Base-by-base conservation (phyloP, 2,329 filamentous ascomycete species). In the Talaromyces atroroseus region DNA sequence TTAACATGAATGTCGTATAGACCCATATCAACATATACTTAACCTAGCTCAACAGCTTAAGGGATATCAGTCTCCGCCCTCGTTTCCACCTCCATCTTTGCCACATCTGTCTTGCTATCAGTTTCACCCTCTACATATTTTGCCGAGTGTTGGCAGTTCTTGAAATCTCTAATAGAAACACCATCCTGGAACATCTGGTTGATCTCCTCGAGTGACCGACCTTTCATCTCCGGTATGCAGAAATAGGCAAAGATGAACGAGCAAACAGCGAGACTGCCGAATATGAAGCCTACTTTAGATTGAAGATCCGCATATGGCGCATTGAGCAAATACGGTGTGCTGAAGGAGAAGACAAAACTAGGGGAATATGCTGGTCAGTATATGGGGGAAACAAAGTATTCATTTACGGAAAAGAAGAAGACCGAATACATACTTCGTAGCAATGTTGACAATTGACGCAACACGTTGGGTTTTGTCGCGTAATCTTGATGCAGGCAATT, bases 321-420 rank as follows among this genome's bases (percentile, higher is more conserved):
- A 53, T 73, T 66, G 6, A 72, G 62, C n/a, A 75, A 66, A 56
- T 75, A 75, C 0, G 73, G 74, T 11, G 73, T 65, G 10, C 63
- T 65, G 47, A 76, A 75, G 2, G 67, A 68, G 2, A 74, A 65
- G 5, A 66, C 61, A 29, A 60, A 60, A 20, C n/a, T n/a, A n/a
- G n/a, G n/a, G 24, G 24, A 26, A 26, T 26, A 26, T 26, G 24
- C 24, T 26, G 24, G 24, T 26, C 24, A 26, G 24, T 26, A 26
- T 26, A 26, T 7, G 7, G n/a, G n/a, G n/a, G 3, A 26, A 26
- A 26, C 24, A 26, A 26, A 26, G n/a, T n/a, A n/a, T 26, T 26
- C 24, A 26, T n/a, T n/a, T 3, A 26, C 24, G 24, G 24, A 26
- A 26, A 26, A 26, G n/a, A n/a, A n/a, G n/a, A n/a, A n/a, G n/a